These are phyloP conservation scores for Melastoma malabathricum DNA, from an alignment of 345 rosid genomes.

Conservation along the genomic window DNA sequence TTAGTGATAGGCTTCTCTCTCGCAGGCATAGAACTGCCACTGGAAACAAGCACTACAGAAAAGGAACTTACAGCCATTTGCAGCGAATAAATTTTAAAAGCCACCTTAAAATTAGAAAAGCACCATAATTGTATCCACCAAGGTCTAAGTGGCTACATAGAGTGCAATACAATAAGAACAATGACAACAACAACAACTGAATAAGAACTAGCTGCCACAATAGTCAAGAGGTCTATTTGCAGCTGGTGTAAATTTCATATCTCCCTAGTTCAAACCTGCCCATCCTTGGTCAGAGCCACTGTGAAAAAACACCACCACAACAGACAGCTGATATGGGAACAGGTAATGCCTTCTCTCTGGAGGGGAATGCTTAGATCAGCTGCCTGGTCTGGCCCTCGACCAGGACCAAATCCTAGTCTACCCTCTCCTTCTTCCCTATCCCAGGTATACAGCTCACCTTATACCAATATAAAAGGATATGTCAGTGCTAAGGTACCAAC, in stretches of 20 bases:
- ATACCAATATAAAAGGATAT: constrained; percentile 3
- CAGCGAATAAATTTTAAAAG: too few species aligned
- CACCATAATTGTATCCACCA: too few species aligned
- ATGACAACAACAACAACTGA: neutral
- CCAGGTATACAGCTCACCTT: constrained; percentile 82
- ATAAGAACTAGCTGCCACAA: neutral
- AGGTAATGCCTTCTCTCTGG: constrained; percentile 52
- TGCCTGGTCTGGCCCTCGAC: constrained; percentile 80
- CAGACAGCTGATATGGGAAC: constrained; percentile 58
- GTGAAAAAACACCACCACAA: constrained; percentile 96
- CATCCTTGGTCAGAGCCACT: constrained; percentile 53
- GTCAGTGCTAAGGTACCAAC: too few species aligned
- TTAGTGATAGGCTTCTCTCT: too few species aligned
- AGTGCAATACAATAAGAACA: too few species aligned
- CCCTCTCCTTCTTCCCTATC: constrained; percentile 98
- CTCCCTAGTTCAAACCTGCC: constrained; percentile 95
- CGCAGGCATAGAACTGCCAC: too few species aligned
- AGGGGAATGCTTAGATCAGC: constrained; percentile 93
- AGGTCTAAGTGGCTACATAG: too few species aligned
- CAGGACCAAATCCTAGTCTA: constrained; percentile 88
- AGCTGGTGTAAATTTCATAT: constrained; percentile 11
- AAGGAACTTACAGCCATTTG: too few species aligned
- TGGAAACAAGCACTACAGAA: too few species aligned
- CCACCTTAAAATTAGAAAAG: too few species aligned
- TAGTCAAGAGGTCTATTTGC: neutral